Conservation (phyloP, 192 early-diverging fungal species). For the Mortierella hygrophila region DNA sequence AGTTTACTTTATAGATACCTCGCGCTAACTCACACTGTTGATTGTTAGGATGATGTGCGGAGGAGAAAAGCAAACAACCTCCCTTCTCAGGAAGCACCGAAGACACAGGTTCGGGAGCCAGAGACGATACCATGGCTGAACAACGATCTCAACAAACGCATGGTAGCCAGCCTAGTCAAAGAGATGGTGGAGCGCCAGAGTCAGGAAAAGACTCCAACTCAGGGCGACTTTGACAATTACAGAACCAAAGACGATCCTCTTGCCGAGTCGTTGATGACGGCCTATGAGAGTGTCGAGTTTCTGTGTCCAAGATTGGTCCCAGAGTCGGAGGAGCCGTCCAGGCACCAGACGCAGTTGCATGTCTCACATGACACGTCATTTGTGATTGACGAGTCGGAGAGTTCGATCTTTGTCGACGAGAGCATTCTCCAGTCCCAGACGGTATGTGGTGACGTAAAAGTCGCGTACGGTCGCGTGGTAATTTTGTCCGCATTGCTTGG, state of each 20-base stretch:
- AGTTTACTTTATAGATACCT: background rate
- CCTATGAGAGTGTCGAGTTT: slow-evolving; percentile 33
- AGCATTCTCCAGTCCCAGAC: slow-evolving; percentile 35
- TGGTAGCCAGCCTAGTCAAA: slow-evolving; percentile 37
- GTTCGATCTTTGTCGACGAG: slow-evolving; percentile 47
- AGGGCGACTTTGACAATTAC: slow-evolving; percentile 36
- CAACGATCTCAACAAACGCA: slow-evolving; percentile 30
- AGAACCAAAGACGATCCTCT: slow-evolving; percentile 19
- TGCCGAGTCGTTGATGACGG: slow-evolving; percentile 13
- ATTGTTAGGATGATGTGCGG: slow-evolving; percentile 41
- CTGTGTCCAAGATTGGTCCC: slow-evolving; percentile 17
- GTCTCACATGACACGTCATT: slow-evolving; percentile 19
- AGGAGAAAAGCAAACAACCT: slow-evolving; percentile 36
- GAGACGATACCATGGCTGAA: slow-evolving; percentile 49
- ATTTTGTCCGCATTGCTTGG: slow-evolving; percentile 36
- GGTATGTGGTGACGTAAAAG: slow-evolving; percentile 7
- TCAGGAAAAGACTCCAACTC: slow-evolving; percentile 18
- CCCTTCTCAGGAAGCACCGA: slow-evolving; percentile 45
- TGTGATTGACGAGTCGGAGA: slow-evolving; percentile 37
- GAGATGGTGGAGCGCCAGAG: slow-evolving; percentile 33
- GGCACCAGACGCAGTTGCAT: slow-evolving; percentile 1
- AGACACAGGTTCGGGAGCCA: slow-evolving; percentile 31
- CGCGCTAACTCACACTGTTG: background rate
- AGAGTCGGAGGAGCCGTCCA: background rate
- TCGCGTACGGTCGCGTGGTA: background rate